Percentiles rank a stretch among this genome's conserved stretches.
Evolutionary conservation across 1,284 basidiomycete species (phyloP).

Genomic region (Dichomitus squalens): DNA sequence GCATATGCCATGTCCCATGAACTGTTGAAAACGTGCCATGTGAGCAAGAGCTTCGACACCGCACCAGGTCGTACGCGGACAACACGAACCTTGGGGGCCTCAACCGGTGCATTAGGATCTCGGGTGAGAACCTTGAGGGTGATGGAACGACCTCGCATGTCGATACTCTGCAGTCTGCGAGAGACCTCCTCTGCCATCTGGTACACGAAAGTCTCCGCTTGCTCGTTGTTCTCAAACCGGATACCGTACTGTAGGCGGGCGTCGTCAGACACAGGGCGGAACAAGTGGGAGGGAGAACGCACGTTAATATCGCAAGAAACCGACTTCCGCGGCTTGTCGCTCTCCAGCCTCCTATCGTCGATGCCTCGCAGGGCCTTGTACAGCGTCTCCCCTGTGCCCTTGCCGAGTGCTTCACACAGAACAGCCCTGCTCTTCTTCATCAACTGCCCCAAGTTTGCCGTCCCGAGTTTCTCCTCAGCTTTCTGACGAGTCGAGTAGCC

Average conservation of each 20-base stretch:
- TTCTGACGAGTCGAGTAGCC: slow-evolving; percentile 77
- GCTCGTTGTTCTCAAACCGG: slow-evolving; percentile 81
- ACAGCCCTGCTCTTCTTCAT: slow-evolving; percentile 58
- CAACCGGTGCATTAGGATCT: slow-evolving; percentile 83
- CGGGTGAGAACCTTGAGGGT: slow-evolving; percentile 91
- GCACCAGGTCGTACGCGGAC: neutral
- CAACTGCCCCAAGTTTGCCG: slow-evolving; percentile 72
- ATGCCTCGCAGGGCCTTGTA: slow-evolving; percentile 85
- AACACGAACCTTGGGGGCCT: slow-evolving; percentile 81
- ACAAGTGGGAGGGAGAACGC: slow-evolving; percentile 34
- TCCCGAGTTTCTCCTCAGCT: slow-evolving; percentile 75
- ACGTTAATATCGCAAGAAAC: slow-evolving; percentile 93
- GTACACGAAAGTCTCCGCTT: slow-evolving; percentile 78
- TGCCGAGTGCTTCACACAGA: slow-evolving; percentile 79
- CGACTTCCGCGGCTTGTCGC: slow-evolving; percentile 82
- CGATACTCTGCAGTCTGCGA: slow-evolving; percentile 65
- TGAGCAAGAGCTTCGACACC: neutral
- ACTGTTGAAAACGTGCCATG: slow-evolving; percentile 61
- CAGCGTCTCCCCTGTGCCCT: slow-evolving; percentile 80
- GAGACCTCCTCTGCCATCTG: slow-evolving; percentile 81
- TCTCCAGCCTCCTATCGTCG: slow-evolving; percentile 80
- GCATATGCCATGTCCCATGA: slow-evolving; percentile 91
- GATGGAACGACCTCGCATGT: slow-evolving; percentile 71
- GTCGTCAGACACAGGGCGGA: neutral
- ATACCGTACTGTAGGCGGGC: slow-evolving; percentile 80